These are phyloP conservation scores for Ceratobasidium sp. DNA, from an alignment of 1,284 basidiomycete species.

Conservation along the genomic window DNA sequence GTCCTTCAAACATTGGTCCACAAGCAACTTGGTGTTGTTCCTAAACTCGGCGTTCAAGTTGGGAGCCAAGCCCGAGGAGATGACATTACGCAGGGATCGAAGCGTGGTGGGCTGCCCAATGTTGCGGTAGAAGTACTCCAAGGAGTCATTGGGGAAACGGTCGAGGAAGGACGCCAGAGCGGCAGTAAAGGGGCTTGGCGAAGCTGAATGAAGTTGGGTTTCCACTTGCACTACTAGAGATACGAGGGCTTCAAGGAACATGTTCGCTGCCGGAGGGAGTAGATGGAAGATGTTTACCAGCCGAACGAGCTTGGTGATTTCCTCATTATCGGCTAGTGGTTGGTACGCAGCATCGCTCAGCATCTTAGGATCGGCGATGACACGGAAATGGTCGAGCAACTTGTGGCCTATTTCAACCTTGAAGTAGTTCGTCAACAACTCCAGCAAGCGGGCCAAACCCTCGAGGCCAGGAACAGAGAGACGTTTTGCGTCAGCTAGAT, in stretches of 20 bases:
- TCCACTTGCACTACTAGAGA: constrained; percentile 93
- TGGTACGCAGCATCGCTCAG: constrained; percentile 77
- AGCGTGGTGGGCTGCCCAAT: constrained; percentile 76
- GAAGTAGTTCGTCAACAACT: constrained; percentile 98
- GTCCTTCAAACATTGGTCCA: constrained; percentile 63
- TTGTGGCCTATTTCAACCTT: constrained; percentile 99
- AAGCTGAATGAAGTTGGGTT: constrained; percentile 85
- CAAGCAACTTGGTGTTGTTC: constrained; percentile 66
- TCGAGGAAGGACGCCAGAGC: constrained; percentile 91
- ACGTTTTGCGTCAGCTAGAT: constrained; percentile 93
- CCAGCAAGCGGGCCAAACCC: constrained; percentile 92
- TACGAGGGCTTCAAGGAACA: constrained; percentile 87
- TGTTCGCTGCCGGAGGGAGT: constrained; percentile 88
- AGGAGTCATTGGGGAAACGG: constrained; percentile 84
- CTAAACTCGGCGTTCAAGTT: constrained; percentile 76
- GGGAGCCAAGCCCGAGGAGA: constrained; percentile 77
- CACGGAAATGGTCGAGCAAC: constrained; percentile 92
- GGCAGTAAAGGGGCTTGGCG: constrained; percentile 90
- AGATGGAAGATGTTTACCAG: constrained; percentile 97
- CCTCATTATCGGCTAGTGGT: constrained; percentile 85
- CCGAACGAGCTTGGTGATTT: constrained; percentile 90
- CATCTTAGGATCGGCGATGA: constrained; percentile 84
- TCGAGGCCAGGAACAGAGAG: constrained; percentile 94
- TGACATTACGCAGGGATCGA: constrained; percentile 78
- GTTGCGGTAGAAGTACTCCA: constrained; percentile 82